These are phyloP conservation scores for Trametes versicolor DNA, from an alignment of 1,284 basidiomycete genomes.

Conservation along the genomic window DNA sequence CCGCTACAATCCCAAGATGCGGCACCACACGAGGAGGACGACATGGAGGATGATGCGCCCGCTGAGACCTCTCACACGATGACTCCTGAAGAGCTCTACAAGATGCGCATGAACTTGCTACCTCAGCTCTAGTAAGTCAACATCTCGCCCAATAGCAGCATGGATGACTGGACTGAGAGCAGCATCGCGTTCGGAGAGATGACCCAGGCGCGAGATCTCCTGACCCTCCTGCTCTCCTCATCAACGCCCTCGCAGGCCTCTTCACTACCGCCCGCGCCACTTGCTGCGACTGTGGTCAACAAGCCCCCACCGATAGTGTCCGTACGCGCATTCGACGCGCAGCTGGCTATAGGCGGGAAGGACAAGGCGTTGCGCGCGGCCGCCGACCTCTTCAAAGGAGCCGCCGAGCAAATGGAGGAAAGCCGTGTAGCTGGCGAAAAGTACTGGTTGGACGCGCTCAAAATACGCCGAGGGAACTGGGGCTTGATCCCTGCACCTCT, in stretches of 20 bases:
- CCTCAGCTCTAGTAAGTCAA: conserved; percentile 73
- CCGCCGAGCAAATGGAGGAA: conserved; percentile 74
- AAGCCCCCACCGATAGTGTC: conserved; percentile 72
- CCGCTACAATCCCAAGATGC: conserved; percentile 36
- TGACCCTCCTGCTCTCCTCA: conserved; percentile 54
- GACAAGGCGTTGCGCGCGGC: conserved; percentile 81
- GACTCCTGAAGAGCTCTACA: conserved; percentile 77
- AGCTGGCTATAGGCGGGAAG: conserved; percentile 78
- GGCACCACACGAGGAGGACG: conserved; percentile 44
- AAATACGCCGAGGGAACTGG: conserved; percentile 79
- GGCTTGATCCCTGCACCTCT: conserved; percentile 78
- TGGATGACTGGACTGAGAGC: conserved; percentile 37
- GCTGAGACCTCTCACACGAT: conserved; percentile 54
- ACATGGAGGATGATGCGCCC: conserved; percentile 36
- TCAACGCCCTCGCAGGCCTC: conserved; percentile 33
- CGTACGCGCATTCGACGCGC: conserved; percentile 78
- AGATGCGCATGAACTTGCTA: conserved; percentile 75
- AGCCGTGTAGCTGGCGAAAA: conserved; percentile 67
- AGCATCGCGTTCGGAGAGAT: conserved; percentile 83
- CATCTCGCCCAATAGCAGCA: background rate
- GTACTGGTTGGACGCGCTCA: conserved; percentile 83
- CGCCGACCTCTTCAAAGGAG: conserved; percentile 70
- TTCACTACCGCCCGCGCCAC: conserved; percentile 48
- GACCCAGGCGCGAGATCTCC: conserved; percentile 74
- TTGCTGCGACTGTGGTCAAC: conserved; percentile 72